Conservation (phyloP, 202 grass and related monocot species). For the Schoenoplectus triqueter region DNA sequence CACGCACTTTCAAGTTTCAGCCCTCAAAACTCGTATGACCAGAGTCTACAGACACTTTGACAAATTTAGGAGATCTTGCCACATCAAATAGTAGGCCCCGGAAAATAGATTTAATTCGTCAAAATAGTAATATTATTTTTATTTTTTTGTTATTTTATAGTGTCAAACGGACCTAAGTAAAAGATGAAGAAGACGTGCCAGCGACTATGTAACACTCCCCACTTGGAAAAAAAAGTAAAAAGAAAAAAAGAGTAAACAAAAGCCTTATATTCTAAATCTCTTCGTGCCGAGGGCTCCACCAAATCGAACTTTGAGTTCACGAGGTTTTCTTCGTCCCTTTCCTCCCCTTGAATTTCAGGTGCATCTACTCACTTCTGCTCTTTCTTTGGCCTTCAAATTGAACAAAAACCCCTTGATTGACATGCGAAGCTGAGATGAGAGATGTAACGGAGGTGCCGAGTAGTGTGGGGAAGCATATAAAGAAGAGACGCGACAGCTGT, state of each 20-base stretch:
- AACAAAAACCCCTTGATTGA: not conserved
- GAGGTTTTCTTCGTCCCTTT: not conserved
- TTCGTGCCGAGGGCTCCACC: slow-evolving; percentile 14
- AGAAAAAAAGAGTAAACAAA: not conserved
- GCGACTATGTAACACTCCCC: slow-evolving; percentile 13
- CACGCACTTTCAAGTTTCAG: not conserved
- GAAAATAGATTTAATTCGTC: not conserved
- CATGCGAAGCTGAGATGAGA: slow-evolving; percentile 1
- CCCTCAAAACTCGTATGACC: no score
- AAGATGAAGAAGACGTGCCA: not conserved
- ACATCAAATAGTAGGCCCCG: not conserved
- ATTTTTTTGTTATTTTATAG: no score
- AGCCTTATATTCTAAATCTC: not conserved
- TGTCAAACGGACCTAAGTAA: not conserved
- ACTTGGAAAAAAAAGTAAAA: not conserved
- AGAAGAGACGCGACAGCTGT: slow-evolving; percentile 34
- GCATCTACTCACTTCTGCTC: slow-evolving; percentile 7
- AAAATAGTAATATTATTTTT: not conserved
- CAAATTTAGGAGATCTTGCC: slow-evolving; percentile 24
- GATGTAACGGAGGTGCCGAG: slow-evolving; percentile 17
- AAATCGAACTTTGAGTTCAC: not conserved
- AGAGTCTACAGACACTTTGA: not conserved
- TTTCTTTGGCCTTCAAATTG: slow-evolving; percentile 14
- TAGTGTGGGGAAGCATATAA: slow-evolving; percentile 23
- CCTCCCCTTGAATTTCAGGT: slow-evolving; percentile 18